Conservation (phyloP, 2,329 filamentous ascomycete species). For the Aspergillus caelatus region DNA sequence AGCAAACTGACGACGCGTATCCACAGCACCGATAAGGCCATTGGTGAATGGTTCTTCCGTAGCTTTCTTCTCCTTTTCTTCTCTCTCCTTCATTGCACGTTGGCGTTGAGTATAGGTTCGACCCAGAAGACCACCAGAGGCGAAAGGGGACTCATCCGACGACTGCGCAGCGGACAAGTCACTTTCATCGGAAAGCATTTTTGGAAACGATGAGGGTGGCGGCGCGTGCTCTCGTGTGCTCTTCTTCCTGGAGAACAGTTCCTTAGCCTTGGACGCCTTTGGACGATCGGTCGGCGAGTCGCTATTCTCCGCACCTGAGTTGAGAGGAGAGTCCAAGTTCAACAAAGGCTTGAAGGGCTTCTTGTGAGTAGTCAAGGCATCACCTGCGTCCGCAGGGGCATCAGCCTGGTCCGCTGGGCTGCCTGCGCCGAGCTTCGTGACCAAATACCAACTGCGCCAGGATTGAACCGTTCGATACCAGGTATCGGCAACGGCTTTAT, state of each 20-base stretch:
- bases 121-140: constrained; percentile 40
- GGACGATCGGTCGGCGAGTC: constrained; percentile 26
- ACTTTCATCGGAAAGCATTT: constrained; percentile 29
- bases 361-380: constrained; percentile 16
- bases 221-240: constrained; percentile 32
- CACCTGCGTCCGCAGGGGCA: constrained; percentile 18
- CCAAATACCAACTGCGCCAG: constrained; percentile 92
- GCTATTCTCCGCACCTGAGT: constrained; percentile 34
- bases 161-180: constrained; percentile 22
- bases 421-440: constrained; percentile 68
- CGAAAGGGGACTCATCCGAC: constrained; percentile 36
- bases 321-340: constrained; percentile 62
- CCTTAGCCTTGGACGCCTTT: constrained; percentile 21
- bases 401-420: constrained; percentile 36
- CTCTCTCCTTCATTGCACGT: constrained; percentile 42
- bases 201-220: constrained; percentile 34
- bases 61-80: constrained; percentile 34
- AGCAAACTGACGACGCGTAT: constrained; percentile 37
- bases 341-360: constrained; percentile 66
- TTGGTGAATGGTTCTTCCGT: constrained; percentile 52
- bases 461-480: constrained; percentile 74
- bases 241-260: constrained; percentile 31
- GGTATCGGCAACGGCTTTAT: constrained; percentile 64
- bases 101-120: constrained; percentile 45
- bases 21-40: constrained; percentile 56